Conservation (phyloP, 2,329 filamentous ascomycete species). For the Xylaria sp. region DNA sequence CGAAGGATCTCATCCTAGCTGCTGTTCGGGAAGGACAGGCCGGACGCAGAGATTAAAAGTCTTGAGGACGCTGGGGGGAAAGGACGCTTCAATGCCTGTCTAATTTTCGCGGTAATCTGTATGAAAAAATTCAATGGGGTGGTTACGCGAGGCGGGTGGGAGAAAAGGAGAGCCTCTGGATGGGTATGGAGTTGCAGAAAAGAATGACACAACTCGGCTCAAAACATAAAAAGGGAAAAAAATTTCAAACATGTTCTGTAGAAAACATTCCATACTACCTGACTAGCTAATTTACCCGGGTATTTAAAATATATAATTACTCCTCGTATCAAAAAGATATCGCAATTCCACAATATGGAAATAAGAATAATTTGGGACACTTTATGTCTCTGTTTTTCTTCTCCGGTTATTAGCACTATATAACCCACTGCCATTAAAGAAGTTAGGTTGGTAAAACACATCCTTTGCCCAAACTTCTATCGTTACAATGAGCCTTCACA, state of each 20-base stretch:
- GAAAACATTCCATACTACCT: conserved; percentile 8
- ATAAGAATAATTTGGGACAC: too few species aligned
- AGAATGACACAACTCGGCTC: conserved; percentile 28
- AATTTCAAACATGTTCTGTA: conserved; percentile 14
- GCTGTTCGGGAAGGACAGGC: conserved; percentile 74
- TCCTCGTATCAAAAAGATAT: not conserved
- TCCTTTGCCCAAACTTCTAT: conserved; percentile 7
- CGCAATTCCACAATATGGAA: too few species aligned
- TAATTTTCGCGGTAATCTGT: conserved; percentile 26
- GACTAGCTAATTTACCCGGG: conserved; percentile 17
- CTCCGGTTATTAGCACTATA: not conserved
- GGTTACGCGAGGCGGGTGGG: not conserved
- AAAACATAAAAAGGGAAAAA: conserved; percentile 27
- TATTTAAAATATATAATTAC: conserved; percentile 16
- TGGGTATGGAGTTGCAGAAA: conserved; percentile 17
- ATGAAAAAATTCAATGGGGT: conserved; percentile 21
- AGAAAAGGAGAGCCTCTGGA: not conserved
- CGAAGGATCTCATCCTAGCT: conserved; percentile 87
- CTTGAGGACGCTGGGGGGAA: not conserved
- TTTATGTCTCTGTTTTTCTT: not conserved
- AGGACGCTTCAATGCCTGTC: not conserved
- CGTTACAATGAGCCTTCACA: conserved; percentile 10
- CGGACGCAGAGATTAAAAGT: conserved; percentile 48
- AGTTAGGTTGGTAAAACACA: not conserved
- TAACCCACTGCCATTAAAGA: too few species aligned